Evolutionary conservation across 1,139 yeast species (phyloP), one percentile per base, ranked within the genome.

Genomic region (Suhomyces atakaporum): DNA sequence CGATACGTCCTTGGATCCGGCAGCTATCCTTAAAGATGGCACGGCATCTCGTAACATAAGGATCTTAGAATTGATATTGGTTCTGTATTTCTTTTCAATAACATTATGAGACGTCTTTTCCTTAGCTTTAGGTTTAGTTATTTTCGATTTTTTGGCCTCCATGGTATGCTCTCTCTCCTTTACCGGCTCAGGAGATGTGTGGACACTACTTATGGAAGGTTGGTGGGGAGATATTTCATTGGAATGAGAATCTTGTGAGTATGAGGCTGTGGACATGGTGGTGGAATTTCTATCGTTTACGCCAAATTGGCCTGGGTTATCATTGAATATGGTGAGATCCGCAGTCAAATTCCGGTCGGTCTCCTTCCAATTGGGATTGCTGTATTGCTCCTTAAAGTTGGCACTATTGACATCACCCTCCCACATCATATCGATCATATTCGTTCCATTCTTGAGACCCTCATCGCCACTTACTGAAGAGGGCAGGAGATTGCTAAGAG

Each of bases 51-150:
- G 66, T 31, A 84, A 73, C 38, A 81, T 82, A 38, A 79, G 56
- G 33, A 84, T 84, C 61, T 84, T 84, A 41, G 84, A 78, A 55
- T 84, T 84, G 51, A 84, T 82, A 51, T 82, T 83, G 21, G 88
- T 82, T 50, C 94, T 68, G 60, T 84, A 84, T 53, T 84, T 79
- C 60, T 84, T 83, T 54, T 84, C 94, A 51, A 84, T 83, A 76
- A 84, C 75, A 52, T 84, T 84, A 59, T 84, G 92, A n/a, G 88
- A 79, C 9, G 82, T 73, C 53, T 79, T 76, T 46, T 80, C 81
- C 59, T 77, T 75, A 27, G 54, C 45, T 34, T 54, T 58, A 5
- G 72, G 69, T 38, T 69, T 70, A n/a, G 59, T 45, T 24, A 64
- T 51, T 32, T 62, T 62, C 32, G 38, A 22, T 27, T 42, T 43